Evolutionary conservation across 2,329 filamentous ascomycete species (phyloP).

Genomic region (Epichloe sibirici): DNA sequence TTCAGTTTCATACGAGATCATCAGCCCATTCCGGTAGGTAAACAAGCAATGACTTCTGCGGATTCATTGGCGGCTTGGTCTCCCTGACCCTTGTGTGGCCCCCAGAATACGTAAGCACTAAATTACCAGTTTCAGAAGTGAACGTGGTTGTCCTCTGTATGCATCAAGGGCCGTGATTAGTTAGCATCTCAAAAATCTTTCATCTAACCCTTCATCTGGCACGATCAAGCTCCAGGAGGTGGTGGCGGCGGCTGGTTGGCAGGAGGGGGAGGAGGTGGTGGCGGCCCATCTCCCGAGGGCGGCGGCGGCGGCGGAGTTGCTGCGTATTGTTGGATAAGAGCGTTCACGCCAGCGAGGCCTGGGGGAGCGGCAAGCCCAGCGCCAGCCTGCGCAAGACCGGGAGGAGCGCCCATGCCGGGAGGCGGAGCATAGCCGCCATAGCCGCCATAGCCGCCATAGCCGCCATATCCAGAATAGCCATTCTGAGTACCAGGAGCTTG

Average conservation of each 20-base stretch:
- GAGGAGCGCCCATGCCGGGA: slow-evolving; percentile 28
- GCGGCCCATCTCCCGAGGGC: slow-evolving; percentile 34
- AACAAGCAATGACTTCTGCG: not conserved
- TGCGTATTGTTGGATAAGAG: slow-evolving; percentile 55
- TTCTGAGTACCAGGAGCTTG: slow-evolving; percentile 40
- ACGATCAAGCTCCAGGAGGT: slow-evolving; percentile 34
- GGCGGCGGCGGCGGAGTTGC: slow-evolving; percentile 49
- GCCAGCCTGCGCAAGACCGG: slow-evolving; percentile 29
- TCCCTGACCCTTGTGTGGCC: not conserved
- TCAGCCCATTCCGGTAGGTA: not conserved
- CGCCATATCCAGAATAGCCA: slow-evolving; percentile 42
- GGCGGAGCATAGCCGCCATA: slow-evolving; percentile 35
- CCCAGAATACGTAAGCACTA: not conserved
- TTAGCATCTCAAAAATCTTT: not conserved
- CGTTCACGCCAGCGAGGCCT: slow-evolving; percentile 46
- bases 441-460: slow-evolving; percentile 34
- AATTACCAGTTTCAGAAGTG: not conserved
- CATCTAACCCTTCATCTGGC: not conserved
- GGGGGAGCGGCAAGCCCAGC: slow-evolving; percentile 43
- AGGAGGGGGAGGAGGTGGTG: slow-evolving; percentile 52
- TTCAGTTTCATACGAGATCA: not conserved
- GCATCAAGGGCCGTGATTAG: not conserved
- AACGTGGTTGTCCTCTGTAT: not conserved
- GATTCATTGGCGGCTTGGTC: not conserved
- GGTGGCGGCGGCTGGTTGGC: slow-evolving; percentile 51